These are phyloP conservation scores for Colletotrichum graminicola DNA, from an alignment of 2,329 filamentous ascomycete genomes.

Conservation along the genomic window DNA sequence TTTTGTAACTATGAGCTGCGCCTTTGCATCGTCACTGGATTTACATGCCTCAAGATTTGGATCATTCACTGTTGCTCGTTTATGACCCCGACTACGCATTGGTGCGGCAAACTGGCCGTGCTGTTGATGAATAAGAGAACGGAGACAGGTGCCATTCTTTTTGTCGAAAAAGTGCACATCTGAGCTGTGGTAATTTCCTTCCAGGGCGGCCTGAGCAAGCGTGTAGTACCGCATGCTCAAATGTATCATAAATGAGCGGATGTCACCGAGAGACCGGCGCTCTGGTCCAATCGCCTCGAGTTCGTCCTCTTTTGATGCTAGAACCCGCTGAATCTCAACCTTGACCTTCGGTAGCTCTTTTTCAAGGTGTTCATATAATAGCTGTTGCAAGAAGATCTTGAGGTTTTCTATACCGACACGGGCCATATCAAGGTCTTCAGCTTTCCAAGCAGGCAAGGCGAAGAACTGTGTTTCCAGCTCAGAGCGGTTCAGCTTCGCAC, in stretches of 20 bases:
- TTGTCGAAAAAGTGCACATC: slow-evolving; percentile 61
- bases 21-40: slow-evolving; percentile 4
- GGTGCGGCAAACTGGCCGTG: slow-evolving; percentile 60
- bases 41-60: background rate
- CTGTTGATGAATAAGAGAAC: slow-evolving; percentile 66
- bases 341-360: slow-evolving; percentile 54
- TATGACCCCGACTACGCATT: slow-evolving; percentile 59
- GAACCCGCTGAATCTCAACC: slow-evolving; percentile 52
- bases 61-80: slow-evolving; percentile 49
- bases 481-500: slow-evolving; percentile 49
- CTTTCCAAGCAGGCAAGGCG: slow-evolving; percentile 54
- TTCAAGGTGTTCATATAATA: slow-evolving; percentile 63
- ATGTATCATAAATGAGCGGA: slow-evolving; percentile 60
- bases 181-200: slow-evolving; percentile 61
- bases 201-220: slow-evolving; percentile 59
- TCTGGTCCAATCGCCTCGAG: slow-evolving; percentile 63
- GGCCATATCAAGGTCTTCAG: slow-evolving; percentile 46
- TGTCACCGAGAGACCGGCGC: slow-evolving; percentile 59
- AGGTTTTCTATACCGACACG: slow-evolving; percentile 63
- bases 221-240: slow-evolving; percentile 59
- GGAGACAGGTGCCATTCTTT: slow-evolving; percentile 60
- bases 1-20: slow-evolving; percentile 41
- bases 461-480: slow-evolving; percentile 58
- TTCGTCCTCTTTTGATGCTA: slow-evolving; percentile 47
- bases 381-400: slow-evolving; percentile 60